Evolutionary conservation across 108 stramenopile genomes (phyloP).

Genomic region (Heterococcus sp.): DNA sequence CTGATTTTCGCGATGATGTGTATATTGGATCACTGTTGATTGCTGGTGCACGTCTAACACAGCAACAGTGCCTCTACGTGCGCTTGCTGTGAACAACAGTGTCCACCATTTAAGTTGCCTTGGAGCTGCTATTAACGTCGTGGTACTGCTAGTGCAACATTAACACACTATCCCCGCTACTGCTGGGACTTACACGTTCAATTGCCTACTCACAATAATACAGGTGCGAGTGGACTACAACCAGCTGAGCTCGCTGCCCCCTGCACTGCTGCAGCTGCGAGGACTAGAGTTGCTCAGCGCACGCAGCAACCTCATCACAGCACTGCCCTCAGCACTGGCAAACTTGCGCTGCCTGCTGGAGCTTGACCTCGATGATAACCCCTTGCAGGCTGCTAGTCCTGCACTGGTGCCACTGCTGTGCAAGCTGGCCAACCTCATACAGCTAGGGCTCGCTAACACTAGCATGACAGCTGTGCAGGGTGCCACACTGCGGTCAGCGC

Average conservation of each 20-base stretch:
- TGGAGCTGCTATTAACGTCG: not conserved
- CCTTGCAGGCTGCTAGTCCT: slow-evolving; percentile 7
- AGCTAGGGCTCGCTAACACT: not conserved
- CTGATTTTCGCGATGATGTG: not conserved
- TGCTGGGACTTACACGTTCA: not conserved
- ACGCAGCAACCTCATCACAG: slow-evolving; percentile 15
- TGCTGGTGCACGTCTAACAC: not conserved
- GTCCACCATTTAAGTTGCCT: not conserved
- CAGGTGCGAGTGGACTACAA: slow-evolving; percentile 23
- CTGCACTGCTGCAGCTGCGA: slow-evolving; percentile 8
- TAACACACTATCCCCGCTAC: not conserved
- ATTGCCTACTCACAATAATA: not conserved
- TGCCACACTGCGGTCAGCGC: not conserved
- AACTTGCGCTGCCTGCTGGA: slow-evolving; percentile 33
- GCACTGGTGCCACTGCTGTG: not conserved
- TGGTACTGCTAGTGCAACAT: not conserved
- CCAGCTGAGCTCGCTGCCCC: slow-evolving; percentile 19
- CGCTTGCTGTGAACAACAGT: not conserved
- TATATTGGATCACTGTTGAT: not conserved
- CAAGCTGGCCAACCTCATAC: not conserved
- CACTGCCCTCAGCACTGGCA: slow-evolving; percentile 13
- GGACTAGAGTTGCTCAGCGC: slow-evolving; percentile 22
- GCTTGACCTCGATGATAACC: slow-evolving; percentile 34
- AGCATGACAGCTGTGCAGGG: not conserved
- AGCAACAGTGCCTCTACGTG: not conserved